These are phyloP conservation scores for Amphibolis antarctica DNA, from an alignment of 106 monocot genomes.

Conservation along the genomic window DNA sequence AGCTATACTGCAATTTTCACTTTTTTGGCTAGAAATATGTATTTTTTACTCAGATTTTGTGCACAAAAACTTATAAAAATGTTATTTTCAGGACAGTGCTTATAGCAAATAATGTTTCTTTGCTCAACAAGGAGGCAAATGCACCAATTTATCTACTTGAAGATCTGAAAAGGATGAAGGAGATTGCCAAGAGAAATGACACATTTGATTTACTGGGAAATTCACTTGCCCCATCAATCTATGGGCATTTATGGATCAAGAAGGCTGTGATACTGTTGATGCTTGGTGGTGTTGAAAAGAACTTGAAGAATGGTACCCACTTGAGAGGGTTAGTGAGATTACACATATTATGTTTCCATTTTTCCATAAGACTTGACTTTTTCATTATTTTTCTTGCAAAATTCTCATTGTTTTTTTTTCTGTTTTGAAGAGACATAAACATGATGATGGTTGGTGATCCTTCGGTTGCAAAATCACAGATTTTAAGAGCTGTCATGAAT, in stretches of 20 bases:
- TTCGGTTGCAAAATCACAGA: slow-evolving; percentile 97
- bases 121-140: slow-evolving; percentile 96
- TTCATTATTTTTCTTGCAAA: slow-evolving; percentile 1
- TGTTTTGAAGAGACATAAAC: slow-evolving; percentile 69
- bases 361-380: not conserved
- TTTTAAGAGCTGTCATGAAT: slow-evolving; percentile 89
- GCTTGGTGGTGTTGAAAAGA: slow-evolving; percentile 99
- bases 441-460: slow-evolving; percentile 99
- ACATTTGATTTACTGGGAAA: slow-evolving; percentile 73
- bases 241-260: slow-evolving; percentile 97
- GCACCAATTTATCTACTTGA: slow-evolving; percentile 63
- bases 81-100: slow-evolving; percentile 62
- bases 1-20: not conserved
- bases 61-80: no score
- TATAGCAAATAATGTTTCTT: slow-evolving; percentile 83
- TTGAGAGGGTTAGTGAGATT: slow-evolving; percentile 58
- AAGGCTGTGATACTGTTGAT: slow-evolving; percentile 92
- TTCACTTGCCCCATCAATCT: slow-evolving; percentile 95
- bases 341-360: not conserved
- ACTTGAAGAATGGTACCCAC: slow-evolving; percentile 94
- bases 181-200: slow-evolving; percentile 77
- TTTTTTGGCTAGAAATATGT: not conserved
- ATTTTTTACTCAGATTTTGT: not conserved
- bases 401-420: not conserved
- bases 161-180: slow-evolving; percentile 77